Percentiles rank a stretch among this genome's conserved stretches.
These are phyloP conservation scores for Plantago rigida DNA, from an alignment of 305 asterid species.

Conservation along the genomic window DNA sequence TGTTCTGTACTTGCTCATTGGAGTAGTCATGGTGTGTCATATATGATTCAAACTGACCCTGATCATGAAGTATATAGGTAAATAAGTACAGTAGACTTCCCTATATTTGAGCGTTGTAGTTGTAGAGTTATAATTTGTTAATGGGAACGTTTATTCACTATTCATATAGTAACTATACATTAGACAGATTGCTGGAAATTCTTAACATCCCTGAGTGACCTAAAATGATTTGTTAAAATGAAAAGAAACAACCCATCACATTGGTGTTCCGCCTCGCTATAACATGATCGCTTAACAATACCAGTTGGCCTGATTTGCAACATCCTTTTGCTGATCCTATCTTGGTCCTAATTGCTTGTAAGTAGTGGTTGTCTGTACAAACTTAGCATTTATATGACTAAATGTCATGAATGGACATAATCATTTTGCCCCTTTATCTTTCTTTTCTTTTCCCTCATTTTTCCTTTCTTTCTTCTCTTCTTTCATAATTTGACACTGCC, in stretches of 20 bases:
- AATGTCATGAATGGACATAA: background rate
- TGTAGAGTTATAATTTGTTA: too few relatives aligned
- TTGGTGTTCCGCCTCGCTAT: background rate
- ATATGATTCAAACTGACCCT: background rate
- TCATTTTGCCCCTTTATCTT: background rate
- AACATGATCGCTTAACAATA: background rate
- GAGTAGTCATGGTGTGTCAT: slow-evolving; percentile 10
- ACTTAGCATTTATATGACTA: background rate
- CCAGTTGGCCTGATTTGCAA: background rate
- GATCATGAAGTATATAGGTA: slow-evolving; percentile 2
- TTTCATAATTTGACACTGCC: background rate
- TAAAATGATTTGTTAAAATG: background rate
- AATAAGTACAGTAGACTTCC: background rate
- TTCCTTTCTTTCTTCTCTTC: background rate
- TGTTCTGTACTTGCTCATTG: slow-evolving; percentile 5
- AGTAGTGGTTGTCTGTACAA: background rate
- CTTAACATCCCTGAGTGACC: background rate
- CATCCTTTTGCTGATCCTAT: background rate
- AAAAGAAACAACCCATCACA: background rate
- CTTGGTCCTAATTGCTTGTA: background rate
- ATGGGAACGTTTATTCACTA: background rate
- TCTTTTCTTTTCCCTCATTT: background rate
- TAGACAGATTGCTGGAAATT: background rate
- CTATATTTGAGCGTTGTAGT: background rate
- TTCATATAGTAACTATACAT: background rate